phyloP scores from a whole-genome alignment of 2,329 filamentous ascomycete genomes.

The Didymella arachidicola region DNA sequence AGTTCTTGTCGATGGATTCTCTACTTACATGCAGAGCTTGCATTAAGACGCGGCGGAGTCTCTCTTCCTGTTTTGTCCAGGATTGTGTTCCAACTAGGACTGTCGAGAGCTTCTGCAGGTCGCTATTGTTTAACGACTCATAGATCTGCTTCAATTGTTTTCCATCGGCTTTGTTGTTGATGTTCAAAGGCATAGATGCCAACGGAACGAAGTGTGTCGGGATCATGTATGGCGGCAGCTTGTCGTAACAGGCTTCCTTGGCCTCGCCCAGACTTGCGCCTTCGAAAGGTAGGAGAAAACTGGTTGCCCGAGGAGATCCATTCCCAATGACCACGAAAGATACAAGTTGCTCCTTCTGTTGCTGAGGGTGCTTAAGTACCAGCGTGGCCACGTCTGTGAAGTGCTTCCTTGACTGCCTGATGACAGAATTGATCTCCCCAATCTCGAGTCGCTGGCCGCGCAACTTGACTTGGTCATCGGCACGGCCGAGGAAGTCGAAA shows the following conservation, averaged over 20 bases:
- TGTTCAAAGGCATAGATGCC: slow-evolving; percentile 76
- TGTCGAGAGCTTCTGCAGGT: slow-evolving; percentile 64
- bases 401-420: slow-evolving; percentile 65
- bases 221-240: slow-evolving; percentile 86
- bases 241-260: slow-evolving; percentile 68
- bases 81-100: slow-evolving; percentile 21
- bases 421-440: slow-evolving; percentile 87
- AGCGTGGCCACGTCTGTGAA: slow-evolving; percentile 78
- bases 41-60: slow-evolving; percentile 63
- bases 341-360: slow-evolving; percentile 83
- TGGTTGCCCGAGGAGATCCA: slow-evolving; percentile 26
- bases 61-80: slow-evolving; percentile 52
- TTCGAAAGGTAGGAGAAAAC: slow-evolving; percentile 32
- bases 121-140: slow-evolving; percentile 63
- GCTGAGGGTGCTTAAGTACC: slow-evolving; percentile 73
- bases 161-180: slow-evolving; percentile 88
- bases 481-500: slow-evolving; percentile 86
- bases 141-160: slow-evolving; percentile 75
- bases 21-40: slow-evolving; percentile 59
- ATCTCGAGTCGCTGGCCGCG: slow-evolving; percentile 89
- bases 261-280: slow-evolving; percentile 28
- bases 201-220: slow-evolving; percentile 82
- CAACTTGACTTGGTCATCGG: slow-evolving; percentile 91
- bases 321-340: slow-evolving; percentile 66
- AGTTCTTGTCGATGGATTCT: slow-evolving; percentile 59